A percentile compares a stretch with the other conserved stretches of the same genome.
Conservation (phyloP, 192 early-diverging fungal species). For the Coemansia sp. region DNA sequence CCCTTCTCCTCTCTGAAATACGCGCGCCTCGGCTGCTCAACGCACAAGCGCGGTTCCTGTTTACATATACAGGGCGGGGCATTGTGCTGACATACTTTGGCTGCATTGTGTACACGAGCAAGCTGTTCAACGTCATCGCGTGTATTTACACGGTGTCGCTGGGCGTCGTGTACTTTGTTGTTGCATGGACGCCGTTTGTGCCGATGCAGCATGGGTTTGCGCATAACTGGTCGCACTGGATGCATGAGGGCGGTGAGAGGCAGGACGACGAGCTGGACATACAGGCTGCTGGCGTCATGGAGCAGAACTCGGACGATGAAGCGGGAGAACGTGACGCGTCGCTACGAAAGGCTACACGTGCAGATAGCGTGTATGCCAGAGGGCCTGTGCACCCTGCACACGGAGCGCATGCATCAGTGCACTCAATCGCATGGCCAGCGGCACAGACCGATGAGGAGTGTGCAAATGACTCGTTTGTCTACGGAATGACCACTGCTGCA, state of each 20-base stretch:
- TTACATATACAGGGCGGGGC: constrained; percentile 58
- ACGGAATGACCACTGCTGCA: constrained; percentile 22
- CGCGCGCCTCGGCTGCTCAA: constrained; percentile 41
- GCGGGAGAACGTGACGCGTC: not conserved
- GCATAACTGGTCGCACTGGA: constrained; percentile 49
- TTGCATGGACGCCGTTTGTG: constrained; percentile 53
- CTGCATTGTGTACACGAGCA: constrained; percentile 53
- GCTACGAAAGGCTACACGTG: not conserved
- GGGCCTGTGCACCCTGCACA: not conserved
- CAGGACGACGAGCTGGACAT: not conserved
- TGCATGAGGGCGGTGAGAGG: constrained; percentile 12
- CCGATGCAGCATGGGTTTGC: constrained; percentile 39
- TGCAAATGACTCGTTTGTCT: constrained; percentile 43
- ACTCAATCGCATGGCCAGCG: constrained; percentile 29
- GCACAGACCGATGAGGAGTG: not conserved
- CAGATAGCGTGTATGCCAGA: too few species aligned
- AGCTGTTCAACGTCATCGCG: constrained; percentile 50
- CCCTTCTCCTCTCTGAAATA: constrained; percentile 55
- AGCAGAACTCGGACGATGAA: not conserved
- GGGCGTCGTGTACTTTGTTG: constrained; percentile 55
- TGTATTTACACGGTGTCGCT: constrained; percentile 50
- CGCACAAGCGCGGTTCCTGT: constrained; percentile 55
- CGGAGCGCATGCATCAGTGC: not conserved
- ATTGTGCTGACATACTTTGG: constrained; percentile 60
- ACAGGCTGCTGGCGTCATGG: too few species aligned